Conservation (phyloP, 257 asterid genomes). For the Capsicum chinense region DNA sequence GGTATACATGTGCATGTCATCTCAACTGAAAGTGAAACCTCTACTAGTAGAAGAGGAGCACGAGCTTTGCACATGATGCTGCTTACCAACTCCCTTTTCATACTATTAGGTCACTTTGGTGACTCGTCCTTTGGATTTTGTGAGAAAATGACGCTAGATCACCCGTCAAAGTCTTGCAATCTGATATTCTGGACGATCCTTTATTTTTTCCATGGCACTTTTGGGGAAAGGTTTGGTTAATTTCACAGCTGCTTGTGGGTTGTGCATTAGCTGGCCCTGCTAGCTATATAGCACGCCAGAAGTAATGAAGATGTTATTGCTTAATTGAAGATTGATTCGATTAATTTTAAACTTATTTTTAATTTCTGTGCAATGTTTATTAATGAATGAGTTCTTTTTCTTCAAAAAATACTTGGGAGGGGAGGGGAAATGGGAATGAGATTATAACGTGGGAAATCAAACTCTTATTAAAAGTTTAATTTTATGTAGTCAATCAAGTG, state of each 20-base stretch:
- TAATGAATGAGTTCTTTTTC: too few relatives aligned
- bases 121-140: conserved; percentile 20
- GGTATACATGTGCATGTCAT: background rate
- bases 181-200: background rate
- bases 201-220: background rate
- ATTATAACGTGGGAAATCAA: too few relatives aligned
- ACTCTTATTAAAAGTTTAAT: too few relatives aligned
- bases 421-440: too few relatives aligned
- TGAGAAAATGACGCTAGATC: background rate
- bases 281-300: background rate
- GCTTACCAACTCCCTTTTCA: background rate
- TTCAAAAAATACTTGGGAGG: too few relatives aligned
- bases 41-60: background rate
- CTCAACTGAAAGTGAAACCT: background rate
- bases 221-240: background rate
- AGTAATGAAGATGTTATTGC: background rate
- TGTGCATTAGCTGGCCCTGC: background rate
- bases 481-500: too few relatives aligned
- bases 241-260: conserved; percentile 6
- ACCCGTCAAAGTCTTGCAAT: background rate
- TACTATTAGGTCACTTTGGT: background rate
- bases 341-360: too few relatives aligned
- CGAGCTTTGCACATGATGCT: conserved; percentile 8
- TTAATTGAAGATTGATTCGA: too few relatives aligned
- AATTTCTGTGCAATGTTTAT: too few relatives aligned